Evolutionary conservation across 495 filamentous ascomycete species (phyloP), one percentile per base, ranked within the genome.

Genomic region (Hypoxylon lienhwacheense): DNA sequence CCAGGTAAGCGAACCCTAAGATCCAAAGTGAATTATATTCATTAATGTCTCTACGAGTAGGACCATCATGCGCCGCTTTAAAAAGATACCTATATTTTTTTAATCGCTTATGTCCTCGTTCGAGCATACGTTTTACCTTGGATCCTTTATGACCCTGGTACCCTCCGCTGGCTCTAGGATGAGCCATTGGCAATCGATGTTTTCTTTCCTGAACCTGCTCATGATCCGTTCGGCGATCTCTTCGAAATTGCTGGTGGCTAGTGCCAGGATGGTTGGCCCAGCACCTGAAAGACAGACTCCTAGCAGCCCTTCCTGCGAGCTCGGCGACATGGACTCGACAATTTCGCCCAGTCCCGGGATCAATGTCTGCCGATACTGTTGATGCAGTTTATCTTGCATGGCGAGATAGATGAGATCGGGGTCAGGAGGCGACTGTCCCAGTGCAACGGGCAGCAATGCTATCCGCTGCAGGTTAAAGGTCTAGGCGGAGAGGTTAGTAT

Each of bases 311-410:
- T 89, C 88, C 65, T 95, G 88, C 16, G 85, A 85, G 63, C 81
- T 78, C 1, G 91, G 92, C 16, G 83, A 92, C 70, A 98, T 85
- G 22, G 84, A 87, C 64, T 86, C 82, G 25, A 97, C 84, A 50
- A 96, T 88, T 63, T 95, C 88, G n/a, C 86, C 85, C 45, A 98
- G 73, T 0, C 93, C 91, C 1, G 92, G 93, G 54, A 98, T 91
- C 40, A 98, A 78, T 8, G 78, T 85, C 67, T 88, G 84, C 33
- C 93, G 84, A 72, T 97, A 96, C 7, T 89, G 92, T 69, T 98
- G 93, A 70, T 98, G 93, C 29, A 98, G 78, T 69, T 90, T 93
- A 73, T 98, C 93, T 71, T 96, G 91, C 93, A 98, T 98, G 20
- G 89, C 92, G 20, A 91, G 79, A 74, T 90, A 95, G 67, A 98